Percentiles rank a stretch among this genome's conserved stretches.
These are phyloP conservation scores for Yamadazyma siamensis DNA, from an alignment of 1,139 yeast species.

Conservation along the genomic window DNA sequence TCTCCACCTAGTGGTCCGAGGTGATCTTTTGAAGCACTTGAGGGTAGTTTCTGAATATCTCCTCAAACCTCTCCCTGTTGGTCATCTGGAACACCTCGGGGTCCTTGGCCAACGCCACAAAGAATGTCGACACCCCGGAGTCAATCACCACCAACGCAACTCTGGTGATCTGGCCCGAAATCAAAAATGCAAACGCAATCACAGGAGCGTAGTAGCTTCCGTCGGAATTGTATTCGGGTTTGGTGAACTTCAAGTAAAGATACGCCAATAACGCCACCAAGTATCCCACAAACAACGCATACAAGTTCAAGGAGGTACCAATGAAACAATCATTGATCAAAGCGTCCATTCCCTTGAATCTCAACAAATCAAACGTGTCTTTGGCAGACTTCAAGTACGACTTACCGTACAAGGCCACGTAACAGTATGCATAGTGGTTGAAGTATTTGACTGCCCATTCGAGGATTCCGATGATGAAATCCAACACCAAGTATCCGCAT, in stretches of 20 bases:
- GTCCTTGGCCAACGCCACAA: constrained; percentile 82
- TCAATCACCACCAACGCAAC: constrained; percentile 70
- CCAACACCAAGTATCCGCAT: constrained; percentile 52
- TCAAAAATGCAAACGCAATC: constrained; percentile 71
- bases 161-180: constrained; percentile 74
- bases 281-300: constrained; percentile 68
- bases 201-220: constrained; percentile 76
- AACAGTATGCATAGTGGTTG: constrained; percentile 88
- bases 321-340: constrained; percentile 81
- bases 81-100: constrained; percentile 80
- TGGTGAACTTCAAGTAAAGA: constrained; percentile 69
- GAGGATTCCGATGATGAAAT: constrained; percentile 58
- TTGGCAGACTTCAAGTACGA: constrained; percentile 71
- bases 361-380: constrained; percentile 77
- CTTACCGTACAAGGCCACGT: constrained; percentile 83
- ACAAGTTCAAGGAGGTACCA: constrained; percentile 70
- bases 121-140: constrained; percentile 82
- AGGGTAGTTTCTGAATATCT: constrained; percentile 71
- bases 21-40: constrained; percentile 59
- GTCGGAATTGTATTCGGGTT: constrained; percentile 62
- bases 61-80: constrained; percentile 73
- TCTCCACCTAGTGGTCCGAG: constrained; percentile 30
- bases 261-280: constrained; percentile 66
- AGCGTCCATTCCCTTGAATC: constrained; percentile 82
- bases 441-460: constrained; percentile 84